Evolutionary conservation across 75 land plant species (phyloP).

Genomic region (Cryptomeria japonica): DNA sequence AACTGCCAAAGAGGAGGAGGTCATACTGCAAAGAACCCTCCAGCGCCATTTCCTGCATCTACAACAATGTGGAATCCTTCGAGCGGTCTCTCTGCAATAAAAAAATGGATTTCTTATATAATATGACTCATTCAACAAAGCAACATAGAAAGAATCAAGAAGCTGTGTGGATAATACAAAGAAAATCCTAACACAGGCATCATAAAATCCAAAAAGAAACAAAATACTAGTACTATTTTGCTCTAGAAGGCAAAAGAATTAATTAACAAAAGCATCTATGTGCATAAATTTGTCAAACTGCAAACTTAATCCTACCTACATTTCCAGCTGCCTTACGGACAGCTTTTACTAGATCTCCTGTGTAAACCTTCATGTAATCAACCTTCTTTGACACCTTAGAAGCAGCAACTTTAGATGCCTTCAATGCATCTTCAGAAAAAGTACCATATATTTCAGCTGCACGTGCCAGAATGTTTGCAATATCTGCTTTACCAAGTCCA

Average conservation of each 20-base stretch:
- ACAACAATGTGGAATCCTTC: slow-evolving; percentile 97
- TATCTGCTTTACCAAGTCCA: slow-evolving; percentile 94
- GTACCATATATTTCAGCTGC: slow-evolving; percentile 70
- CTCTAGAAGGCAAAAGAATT: not conserved
- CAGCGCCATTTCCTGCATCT: slow-evolving; percentile 99
- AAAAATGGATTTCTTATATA: not conserved
- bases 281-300: not conserved
- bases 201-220: not conserved
- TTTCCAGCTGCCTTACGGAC: slow-evolving; percentile 94
- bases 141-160: not conserved
- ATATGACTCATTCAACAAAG: not conserved
- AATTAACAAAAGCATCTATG: not conserved
- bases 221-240: not conserved
- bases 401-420: slow-evolving; percentile 23
- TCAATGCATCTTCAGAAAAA: slow-evolving; percentile 30
- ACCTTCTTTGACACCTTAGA: slow-evolving; percentile 45
- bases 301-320: slow-evolving; percentile 45
- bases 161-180: not conserved
- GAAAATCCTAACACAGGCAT: not conserved
- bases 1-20: not conserved
- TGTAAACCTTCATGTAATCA: slow-evolving; percentile 82
- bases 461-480: slow-evolving; percentile 75
- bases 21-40: slow-evolving; percentile 94
- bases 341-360: slow-evolving; percentile 79
- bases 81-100: slow-evolving; percentile 81